These are phyloP conservation scores for Cyberlindnera xylosilytica DNA, from an alignment of 805 yeast genomes.

Conservation along the genomic window DNA sequence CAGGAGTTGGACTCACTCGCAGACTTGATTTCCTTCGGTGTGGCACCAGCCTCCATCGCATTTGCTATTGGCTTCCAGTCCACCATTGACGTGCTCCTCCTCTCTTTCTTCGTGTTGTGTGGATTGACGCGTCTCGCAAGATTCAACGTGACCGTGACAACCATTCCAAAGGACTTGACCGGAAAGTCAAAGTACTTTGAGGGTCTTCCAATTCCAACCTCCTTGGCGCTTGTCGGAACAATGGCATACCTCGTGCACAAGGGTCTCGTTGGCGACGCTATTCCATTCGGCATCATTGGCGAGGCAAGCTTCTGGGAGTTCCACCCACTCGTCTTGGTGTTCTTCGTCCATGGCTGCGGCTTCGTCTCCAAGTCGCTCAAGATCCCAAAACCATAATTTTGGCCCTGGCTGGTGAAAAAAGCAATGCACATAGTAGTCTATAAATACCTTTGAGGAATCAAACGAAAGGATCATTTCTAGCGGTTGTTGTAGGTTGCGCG, in stretches of 20 bases:
- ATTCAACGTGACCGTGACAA: slow-evolving; percentile 90
- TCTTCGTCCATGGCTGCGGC: slow-evolving; percentile 79
- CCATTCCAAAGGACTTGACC: slow-evolving; percentile 81
- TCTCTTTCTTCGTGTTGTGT: slow-evolving; percentile 85
- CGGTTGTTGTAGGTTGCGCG: no score
- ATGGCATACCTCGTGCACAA: slow-evolving; percentile 68
- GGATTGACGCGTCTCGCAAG: slow-evolving; percentile 93
- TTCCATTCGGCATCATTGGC: slow-evolving; percentile 67
- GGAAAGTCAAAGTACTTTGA: slow-evolving; percentile 93
- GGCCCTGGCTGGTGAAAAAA: no score
- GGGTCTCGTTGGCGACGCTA: slow-evolving; percentile 41
- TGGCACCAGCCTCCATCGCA: slow-evolving; percentile 91
- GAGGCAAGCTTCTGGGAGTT: slow-evolving; percentile 60
- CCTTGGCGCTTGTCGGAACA: slow-evolving; percentile 65
- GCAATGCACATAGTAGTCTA: no score
- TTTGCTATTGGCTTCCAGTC: slow-evolving; percentile 88
- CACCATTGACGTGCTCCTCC: slow-evolving; percentile 70
- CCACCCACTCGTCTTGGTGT: slow-evolving; percentile 66
- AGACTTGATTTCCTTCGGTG: slow-evolving; percentile 91
- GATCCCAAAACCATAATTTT: slow-evolving; percentile 77
- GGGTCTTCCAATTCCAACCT: slow-evolving; percentile 94
- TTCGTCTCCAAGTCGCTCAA: slow-evolving; percentile 89
- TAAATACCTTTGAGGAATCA: no score
- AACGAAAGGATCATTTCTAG: no score
- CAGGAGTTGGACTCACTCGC: slow-evolving; percentile 97